Evolutionary conservation across 306 rosid species (phyloP).

Genomic region (Acacia confusa): DNA sequence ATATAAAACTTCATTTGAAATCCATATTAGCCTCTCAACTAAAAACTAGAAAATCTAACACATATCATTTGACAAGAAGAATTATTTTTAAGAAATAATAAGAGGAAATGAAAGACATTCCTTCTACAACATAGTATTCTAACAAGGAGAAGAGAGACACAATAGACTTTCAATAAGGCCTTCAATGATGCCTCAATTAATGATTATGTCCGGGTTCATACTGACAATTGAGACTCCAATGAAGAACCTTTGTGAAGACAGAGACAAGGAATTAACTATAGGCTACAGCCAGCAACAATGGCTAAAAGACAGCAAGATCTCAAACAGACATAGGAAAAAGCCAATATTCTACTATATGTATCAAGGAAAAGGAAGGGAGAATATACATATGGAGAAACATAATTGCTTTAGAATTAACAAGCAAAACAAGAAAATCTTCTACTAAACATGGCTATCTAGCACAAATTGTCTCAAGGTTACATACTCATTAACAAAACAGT

Average conservation of each 20-base stretch:
- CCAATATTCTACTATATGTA: background rate
- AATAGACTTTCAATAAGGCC: no score
- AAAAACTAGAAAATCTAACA: background rate
- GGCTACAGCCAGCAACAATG: conserved; percentile 30
- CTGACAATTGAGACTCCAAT: no score
- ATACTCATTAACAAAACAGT: background rate
- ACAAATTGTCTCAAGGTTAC: background rate
- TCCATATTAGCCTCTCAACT: background rate
- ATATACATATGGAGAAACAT: background rate
- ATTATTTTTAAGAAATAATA: background rate
- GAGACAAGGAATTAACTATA: conserved; percentile 39
- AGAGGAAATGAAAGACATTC: background rate
- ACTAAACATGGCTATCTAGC: background rate
- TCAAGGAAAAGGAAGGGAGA: background rate
- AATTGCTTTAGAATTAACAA: background rate
- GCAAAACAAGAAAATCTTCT: background rate
- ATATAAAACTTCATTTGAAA: background rate
- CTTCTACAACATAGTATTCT: background rate
- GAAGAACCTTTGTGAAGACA: background rate
- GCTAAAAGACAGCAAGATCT: background rate
- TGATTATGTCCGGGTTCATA: no score
- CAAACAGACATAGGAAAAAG: background rate
- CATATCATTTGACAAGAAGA: background rate
- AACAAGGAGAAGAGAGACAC: no score
- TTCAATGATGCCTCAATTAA: no score